A percentile compares a stretch with the other conserved stretches of the same genome.
These are phyloP conservation scores for Gomphus sp. DNA, from an alignment of 1,284 basidiomycete species.

Conservation along the genomic window DNA sequence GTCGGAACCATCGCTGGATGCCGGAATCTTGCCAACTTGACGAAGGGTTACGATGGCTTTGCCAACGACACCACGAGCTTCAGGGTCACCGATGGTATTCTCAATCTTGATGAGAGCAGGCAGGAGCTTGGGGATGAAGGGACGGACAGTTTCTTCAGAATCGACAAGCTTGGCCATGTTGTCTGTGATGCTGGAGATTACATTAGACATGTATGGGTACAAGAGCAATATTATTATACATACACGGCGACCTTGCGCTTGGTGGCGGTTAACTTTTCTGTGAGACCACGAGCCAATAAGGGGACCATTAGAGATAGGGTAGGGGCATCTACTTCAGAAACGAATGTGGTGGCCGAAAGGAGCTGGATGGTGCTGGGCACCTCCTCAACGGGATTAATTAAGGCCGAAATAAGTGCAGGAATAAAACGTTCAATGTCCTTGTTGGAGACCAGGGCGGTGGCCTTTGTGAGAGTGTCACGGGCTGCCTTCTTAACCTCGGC, in stretches of 20 bases:
- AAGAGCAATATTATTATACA: constrained; percentile 21
- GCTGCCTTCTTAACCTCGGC: constrained; percentile 99
- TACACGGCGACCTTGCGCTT: constrained; percentile 96
- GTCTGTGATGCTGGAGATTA: constrained; percentile 68
- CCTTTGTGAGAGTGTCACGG: constrained; percentile 89
- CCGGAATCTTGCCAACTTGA: constrained; percentile 84
- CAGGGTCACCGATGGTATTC: constrained; percentile 88
- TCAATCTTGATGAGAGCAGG: constrained; percentile 93
- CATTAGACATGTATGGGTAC: constrained; percentile 9
- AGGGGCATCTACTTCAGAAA: constrained; percentile 98
- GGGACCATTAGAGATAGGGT: constrained; percentile 99
- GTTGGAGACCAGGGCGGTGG: constrained; percentile 92
- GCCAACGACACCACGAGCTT: constrained; percentile 84
- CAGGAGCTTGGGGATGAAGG: constrained; percentile 92
- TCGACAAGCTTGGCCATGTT: constrained; percentile 99
- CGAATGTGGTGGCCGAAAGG: constrained; percentile 99
- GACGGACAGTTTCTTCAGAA: constrained; percentile 89
- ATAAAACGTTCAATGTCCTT: constrained; percentile 99
- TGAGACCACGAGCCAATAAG: constrained; percentile 91
- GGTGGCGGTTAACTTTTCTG: constrained; percentile 89
- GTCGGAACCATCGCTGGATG: constrained; percentile 76
- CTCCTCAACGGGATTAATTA: constrained; percentile 99
- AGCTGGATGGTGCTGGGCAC: constrained; percentile 93
- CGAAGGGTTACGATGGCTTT: constrained; percentile 90
- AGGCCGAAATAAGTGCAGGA: constrained; percentile 93